Evolutionary conservation across 805 yeast species (phyloP).

Genomic region (Monosporozyma servazzii): DNA sequence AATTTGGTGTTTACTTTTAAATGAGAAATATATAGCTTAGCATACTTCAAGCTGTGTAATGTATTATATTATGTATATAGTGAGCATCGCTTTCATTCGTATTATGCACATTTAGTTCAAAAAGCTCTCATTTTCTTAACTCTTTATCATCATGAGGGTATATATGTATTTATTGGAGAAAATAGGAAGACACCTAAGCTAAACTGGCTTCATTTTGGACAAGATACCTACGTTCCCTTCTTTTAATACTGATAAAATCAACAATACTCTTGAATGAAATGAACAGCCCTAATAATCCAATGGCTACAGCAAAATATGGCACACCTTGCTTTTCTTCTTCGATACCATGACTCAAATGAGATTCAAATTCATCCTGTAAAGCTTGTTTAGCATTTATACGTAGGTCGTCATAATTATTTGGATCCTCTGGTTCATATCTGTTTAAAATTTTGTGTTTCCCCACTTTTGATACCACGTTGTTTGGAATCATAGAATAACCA

Average conservation of each 20-base stretch:
- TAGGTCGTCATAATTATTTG: slow-evolving; percentile 45
- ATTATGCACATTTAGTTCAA: not conserved
- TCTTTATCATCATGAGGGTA: not conserved
- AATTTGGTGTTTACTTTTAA: not conserved
- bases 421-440: slow-evolving; percentile 47
- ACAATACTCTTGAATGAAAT: slow-evolving; percentile 57
- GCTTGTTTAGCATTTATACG: slow-evolving; percentile 18
- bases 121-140: not conserved
- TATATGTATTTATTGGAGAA: not conserved
- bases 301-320: slow-evolving; percentile 50
- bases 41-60: not conserved
- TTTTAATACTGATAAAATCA: slow-evolving; percentile 68
- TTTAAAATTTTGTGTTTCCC: slow-evolving; percentile 23
- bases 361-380: slow-evolving; percentile 23
- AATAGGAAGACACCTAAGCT: not conserved
- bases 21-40: not conserved
- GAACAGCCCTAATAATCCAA: slow-evolving; percentile 61
- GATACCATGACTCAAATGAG: slow-evolving; percentile 24
- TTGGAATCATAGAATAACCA: slow-evolving; percentile 51
- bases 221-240: slow-evolving; percentile 46
- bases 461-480: slow-evolving; percentile 28
- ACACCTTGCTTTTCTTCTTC: slow-evolving; percentile 29
- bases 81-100: not conserved
- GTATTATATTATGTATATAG: not conserved
- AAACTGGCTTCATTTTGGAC: slow-evolving; percentile 11